These are phyloP conservation scores for Amanita molliuscula DNA, from an alignment of 768 basidiomycete species.

Conservation along the genomic window DNA sequence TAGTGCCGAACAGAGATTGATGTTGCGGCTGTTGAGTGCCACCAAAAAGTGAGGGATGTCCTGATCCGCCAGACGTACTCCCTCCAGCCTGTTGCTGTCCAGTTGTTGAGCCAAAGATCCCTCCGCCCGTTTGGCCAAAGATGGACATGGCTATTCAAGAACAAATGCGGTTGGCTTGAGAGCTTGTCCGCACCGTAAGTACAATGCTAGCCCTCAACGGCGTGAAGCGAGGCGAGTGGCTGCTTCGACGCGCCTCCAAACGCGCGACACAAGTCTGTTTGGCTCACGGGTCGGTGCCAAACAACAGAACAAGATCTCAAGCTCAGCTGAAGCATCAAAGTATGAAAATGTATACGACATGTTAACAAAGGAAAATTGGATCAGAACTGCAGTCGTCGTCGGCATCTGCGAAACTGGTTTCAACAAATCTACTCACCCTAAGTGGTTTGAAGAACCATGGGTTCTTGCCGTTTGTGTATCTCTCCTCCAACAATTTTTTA, in stretches of 20 bases:
- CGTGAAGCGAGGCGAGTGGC: neutral
- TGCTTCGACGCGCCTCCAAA: neutral
- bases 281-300: neutral
- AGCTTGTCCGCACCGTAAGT: neutral
- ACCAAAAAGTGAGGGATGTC: conserved; percentile 12
- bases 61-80: conserved; percentile 17
- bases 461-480: conserved; percentile 92
- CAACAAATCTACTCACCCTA: conserved; percentile 39
- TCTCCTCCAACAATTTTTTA: conserved; percentile 94
- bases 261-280: neutral
- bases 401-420: neutral
- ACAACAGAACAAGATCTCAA: neutral
- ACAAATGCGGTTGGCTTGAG: neutral
- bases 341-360: conserved; percentile 5
- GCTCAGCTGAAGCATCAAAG: neutral
- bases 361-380: neutral
- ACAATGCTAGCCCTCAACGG: neutral
- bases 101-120: conserved; percentile 6
- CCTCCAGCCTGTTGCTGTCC: conserved; percentile 3
- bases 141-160: neutral
- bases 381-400: neutral
- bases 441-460: conserved; percentile 93
- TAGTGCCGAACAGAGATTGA: conserved; percentile 11
- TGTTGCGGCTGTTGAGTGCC: conserved; percentile 11
- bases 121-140: conserved; percentile 1